A percentile compares a stretch with the other conserved stretches of the same genome.
Conservation (phyloP, 2,329 filamentous ascomycete genomes). For the Periconia digitata region DNA sequence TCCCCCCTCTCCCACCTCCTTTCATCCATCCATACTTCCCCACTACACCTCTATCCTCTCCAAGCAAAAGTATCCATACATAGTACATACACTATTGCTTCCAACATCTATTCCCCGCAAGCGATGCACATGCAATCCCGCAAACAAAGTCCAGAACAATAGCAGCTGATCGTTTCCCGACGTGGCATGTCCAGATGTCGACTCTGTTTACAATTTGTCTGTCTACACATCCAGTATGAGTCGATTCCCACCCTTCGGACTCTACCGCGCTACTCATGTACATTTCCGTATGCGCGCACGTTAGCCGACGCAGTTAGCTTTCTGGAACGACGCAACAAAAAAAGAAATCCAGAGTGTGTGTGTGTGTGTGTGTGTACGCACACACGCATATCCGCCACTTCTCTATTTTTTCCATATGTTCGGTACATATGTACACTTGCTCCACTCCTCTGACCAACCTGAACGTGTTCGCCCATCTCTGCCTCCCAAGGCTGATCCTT, state of each 20-base stretch:
- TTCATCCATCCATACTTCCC: background rate
- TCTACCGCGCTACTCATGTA: no score
- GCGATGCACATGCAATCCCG: background rate
- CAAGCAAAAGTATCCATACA: no score
- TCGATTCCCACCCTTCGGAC: no score
- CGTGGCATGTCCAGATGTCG: background rate
- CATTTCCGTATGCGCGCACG: background rate
- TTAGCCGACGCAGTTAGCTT: no score
- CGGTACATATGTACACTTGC: background rate
- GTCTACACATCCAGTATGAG: no score
- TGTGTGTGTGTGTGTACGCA: no score
- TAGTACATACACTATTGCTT: no score
- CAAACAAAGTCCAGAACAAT: background rate
- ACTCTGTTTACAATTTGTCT: no score
- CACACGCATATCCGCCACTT: background rate
- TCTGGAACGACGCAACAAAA: no score
- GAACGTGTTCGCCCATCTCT: background rate
- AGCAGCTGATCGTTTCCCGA: background rate
- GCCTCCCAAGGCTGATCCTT: background rate
- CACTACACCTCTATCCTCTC: no score
- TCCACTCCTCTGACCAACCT: background rate
- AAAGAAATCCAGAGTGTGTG: no score
- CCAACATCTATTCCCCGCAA: background rate
- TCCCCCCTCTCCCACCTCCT: background rate
- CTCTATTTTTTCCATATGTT: background rate